Percentiles rank a stretch among this genome's conserved stretches.
phyloP scores from a whole-genome alignment of 441 rosid species.

The Dalechampia spathulata region DNA sequence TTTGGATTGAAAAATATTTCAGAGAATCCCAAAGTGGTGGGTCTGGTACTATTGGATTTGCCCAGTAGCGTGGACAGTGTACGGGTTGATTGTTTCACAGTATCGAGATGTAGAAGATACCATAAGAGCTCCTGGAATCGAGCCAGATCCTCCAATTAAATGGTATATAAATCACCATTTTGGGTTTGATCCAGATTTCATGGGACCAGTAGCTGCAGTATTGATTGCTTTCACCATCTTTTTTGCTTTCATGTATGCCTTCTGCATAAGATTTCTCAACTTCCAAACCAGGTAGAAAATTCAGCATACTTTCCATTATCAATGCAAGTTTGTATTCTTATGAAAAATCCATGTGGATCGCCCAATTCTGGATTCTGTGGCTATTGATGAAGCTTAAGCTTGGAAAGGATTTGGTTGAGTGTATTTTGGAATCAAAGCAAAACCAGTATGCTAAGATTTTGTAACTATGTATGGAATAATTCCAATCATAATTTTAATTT shows the following conservation, averaged over 20 bases:
- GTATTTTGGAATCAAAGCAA: too few species aligned
- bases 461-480: too few species aligned
- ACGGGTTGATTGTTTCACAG: constrained; percentile 69
- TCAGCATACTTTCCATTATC: too few species aligned
- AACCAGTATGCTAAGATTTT: too few species aligned
- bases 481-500: too few species aligned
- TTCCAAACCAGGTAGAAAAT: constrained; percentile 56
- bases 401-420: too few species aligned
- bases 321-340: too few species aligned
- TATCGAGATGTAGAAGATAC: constrained; percentile 47
- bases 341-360: too few species aligned
- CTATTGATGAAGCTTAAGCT: too few species aligned
- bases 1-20: constrained; percentile 13
- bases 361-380: too few species aligned
- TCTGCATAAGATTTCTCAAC: constrained; percentile 56
- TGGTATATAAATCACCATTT: constrained; percentile 37
- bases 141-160: constrained; percentile 28
- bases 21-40: constrained; percentile 94
- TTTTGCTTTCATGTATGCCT: constrained; percentile 67
- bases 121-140: constrained; percentile 39
- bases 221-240: constrained; percentile 54
- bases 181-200: constrained; percentile 55
- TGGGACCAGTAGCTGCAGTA: constrained; percentile 65
- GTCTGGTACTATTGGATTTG: constrained; percentile 89
- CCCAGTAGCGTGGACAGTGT: constrained; percentile 81